Evolutionary conservation across 192 early-diverging fungal genomes (phyloP), one percentile per base, ranked within the genome.

Genomic region (Spizellomyces sp.): DNA sequence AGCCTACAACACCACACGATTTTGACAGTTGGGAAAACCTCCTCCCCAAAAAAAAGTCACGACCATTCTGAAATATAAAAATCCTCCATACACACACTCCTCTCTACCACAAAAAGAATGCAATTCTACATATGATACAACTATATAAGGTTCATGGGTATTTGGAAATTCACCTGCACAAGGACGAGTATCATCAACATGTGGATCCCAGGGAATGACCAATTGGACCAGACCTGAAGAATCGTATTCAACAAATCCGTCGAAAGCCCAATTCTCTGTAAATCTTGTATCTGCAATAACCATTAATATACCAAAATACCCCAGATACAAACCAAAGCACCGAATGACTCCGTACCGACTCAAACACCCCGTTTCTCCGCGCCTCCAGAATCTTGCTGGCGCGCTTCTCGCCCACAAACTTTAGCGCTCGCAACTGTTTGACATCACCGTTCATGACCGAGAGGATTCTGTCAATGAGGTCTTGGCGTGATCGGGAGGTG

Each of bases 301-400:
- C 17, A 14, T 4, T 27, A 62, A 14, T 17, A 17, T 17, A 54
- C 50, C 52, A 54, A 0, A 54, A 54, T n/a, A n/a, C 52, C 3
- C 0, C 2, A n/a, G 52, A 14, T 17, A 54, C 1, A 54, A 54
- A 54, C 52, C 14, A 52, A 52, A 54, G 52, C 52, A 54, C 52
- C 15, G 0, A 17, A 15, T 12, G 36, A 15, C 4, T 41, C 14
- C 60, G 1, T 2, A 65, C 70, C 6, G 7, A 42, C n/a, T 58
- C 64, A 48, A 73, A 73, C 45, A 15, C 47, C 17, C 69, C 69
- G 0, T 57, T 46, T 43, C 66, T 64, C 5, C 71, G 19, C 10
- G 71, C 71, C 44, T 65, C 54, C 41, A 73, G 43, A 41, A 73
- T 73, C 64, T 67, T 73, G 4, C 21, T 56, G 27, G 71, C 71